A percentile compares a stretch with the other conserved stretches of the same genome.
phyloP scores from a whole-genome alignment of 208 protist species.

The Angomonas deanei region DNA sequence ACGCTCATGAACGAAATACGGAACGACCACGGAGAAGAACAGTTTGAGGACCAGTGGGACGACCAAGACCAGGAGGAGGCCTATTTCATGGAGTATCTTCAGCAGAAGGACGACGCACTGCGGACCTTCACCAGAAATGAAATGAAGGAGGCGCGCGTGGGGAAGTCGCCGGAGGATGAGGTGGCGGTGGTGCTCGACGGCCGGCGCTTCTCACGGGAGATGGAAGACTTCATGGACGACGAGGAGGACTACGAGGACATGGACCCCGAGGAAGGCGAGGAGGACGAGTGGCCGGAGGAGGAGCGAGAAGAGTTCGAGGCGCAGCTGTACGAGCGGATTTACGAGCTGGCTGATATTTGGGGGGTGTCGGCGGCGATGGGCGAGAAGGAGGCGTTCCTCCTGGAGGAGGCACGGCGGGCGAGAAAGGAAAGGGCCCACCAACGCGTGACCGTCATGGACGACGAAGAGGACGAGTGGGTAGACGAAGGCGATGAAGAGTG shows the following conservation, averaged over 20 bases:
- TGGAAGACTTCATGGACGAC: constrained; percentile 14
- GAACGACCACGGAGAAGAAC: constrained; percentile 20
- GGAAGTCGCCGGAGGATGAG: neutral
- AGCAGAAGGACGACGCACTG: constrained; percentile 52
- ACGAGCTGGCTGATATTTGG: constrained; percentile 21
- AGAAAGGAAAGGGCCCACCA: neutral
- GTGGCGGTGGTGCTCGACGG: neutral
- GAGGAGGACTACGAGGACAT: constrained; percentile 20
- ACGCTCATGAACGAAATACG: neutral
- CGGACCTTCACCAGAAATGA: constrained; percentile 47
- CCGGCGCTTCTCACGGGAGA: neutral
- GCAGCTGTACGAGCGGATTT: constrained; percentile 25
- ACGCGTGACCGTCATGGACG: neutral
- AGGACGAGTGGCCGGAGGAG: constrained; percentile 21
- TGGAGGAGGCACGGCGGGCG: neutral
- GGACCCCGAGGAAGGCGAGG: constrained; percentile 9
- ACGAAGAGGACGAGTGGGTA: neutral
- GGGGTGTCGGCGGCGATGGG: constrained; percentile 33
- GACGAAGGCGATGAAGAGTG: neutral
- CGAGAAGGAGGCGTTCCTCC: constrained; percentile 5
- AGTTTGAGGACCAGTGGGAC: constrained; percentile 41
- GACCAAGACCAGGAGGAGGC: constrained; percentile 38
- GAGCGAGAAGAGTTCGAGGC: constrained; percentile 49
- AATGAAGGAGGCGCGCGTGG: constrained; percentile 26
- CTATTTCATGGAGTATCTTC: constrained; percentile 78